phyloP scores from a whole-genome alignment of 169 alveolate species.

The Theileria annulata region DNA sequence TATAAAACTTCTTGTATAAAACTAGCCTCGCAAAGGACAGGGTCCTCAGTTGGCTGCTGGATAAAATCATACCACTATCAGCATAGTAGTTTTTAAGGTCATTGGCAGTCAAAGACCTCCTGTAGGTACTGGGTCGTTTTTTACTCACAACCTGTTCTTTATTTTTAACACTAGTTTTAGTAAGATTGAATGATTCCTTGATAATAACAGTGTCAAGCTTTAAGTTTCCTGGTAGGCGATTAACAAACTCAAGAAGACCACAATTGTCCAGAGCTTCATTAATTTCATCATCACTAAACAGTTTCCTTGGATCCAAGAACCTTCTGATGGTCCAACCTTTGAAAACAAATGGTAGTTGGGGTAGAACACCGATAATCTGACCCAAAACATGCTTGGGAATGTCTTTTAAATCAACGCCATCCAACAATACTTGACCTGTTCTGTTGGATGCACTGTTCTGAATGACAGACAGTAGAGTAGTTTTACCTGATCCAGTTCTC shows the following conservation, averaged over 20 bases:
- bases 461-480: slow-evolving; percentile 46
- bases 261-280: slow-evolving; percentile 37
- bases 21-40: slow-evolving; percentile 11
- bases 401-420: slow-evolving; percentile 48
- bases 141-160: not conserved
- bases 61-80: not conserved
- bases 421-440: slow-evolving; percentile 56
- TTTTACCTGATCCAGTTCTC: slow-evolving; percentile 67
- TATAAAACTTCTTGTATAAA: slow-evolving; percentile 1
- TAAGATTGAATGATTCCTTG: not conserved
- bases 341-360: slow-evolving; percentile 45
- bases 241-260: slow-evolving; percentile 41
- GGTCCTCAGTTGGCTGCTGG: slow-evolving; percentile 5
- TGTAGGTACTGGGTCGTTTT: slow-evolving; percentile 2
- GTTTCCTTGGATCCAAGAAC: slow-evolving; percentile 57
- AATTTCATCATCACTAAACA: slow-evolving; percentile 43
- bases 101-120: not conserved
- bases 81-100: not conserved
- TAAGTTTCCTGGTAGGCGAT: not conserved
- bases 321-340: slow-evolving; percentile 64
- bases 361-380: slow-evolving; percentile 50
- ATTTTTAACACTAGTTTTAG: not conserved
- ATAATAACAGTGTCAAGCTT: slow-evolving; percentile 41
- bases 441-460: slow-evolving; percentile 28
- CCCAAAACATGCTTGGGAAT: slow-evolving; percentile 42